These are phyloP conservation scores for Mortierella sp. DNA, from an alignment of 371 early-diverging fungal species.

Conservation along the genomic window DNA sequence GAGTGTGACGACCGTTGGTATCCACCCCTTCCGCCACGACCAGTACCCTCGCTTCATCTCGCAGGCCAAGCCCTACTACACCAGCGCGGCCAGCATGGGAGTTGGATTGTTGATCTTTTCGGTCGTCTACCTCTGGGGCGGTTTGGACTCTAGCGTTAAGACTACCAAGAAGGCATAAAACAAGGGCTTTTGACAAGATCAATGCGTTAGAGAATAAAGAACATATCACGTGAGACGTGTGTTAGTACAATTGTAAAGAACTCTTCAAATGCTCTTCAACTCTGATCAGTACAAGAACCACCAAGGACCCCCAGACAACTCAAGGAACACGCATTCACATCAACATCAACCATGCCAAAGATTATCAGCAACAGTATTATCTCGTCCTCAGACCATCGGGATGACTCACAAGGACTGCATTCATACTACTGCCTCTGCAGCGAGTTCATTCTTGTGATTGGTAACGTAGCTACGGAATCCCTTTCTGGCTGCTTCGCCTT, in stretches of 20 bases:
- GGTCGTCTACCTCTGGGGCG: constrained; percentile 79
- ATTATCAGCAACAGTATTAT: constrained; percentile 76
- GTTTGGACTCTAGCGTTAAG: constrained; percentile 47
- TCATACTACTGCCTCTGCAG: constrained; percentile 85
- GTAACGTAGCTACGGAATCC: constrained; percentile 23
- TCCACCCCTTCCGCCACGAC: constrained; percentile 94
- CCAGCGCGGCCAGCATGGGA: constrained; percentile 86
- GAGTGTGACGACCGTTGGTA: constrained; percentile 83
- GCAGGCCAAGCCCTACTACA: constrained; percentile 96
- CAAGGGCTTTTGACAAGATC: not conserved
- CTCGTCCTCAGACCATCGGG: constrained; percentile 74
- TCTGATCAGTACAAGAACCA: constrained; percentile 7
- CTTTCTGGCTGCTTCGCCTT: not conserved
- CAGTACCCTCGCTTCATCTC: constrained; percentile 94
- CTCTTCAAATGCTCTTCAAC: not conserved
- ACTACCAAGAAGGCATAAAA: constrained; percentile 55
- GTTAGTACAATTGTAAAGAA: not conserved
- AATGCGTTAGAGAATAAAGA: not conserved
- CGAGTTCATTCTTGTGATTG: constrained; percentile 80
- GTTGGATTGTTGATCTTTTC: constrained; percentile 89
- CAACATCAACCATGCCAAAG: constrained; percentile 68
- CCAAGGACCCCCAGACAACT: not conserved
- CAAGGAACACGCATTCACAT: not conserved
- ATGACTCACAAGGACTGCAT: constrained; percentile 64
- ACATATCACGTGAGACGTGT: not conserved